These are phyloP conservation scores for Nicotiana paniculata DNA, from an alignment of 257 asterid species.

Conservation along the genomic window DNA sequence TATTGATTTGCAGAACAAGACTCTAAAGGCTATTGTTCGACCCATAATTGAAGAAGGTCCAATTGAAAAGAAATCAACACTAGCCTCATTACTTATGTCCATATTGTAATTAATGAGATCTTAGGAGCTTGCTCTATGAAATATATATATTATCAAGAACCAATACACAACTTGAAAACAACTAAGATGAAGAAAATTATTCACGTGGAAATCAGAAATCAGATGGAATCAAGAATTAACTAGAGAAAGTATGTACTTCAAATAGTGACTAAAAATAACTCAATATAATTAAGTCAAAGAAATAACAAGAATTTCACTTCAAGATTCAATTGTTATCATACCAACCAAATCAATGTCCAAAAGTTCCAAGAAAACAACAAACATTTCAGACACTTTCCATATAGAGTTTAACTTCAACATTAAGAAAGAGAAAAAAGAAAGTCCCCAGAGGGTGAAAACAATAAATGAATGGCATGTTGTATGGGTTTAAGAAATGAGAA, in stretches of 20 bases:
- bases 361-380: conserved; percentile 5
- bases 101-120: conserved; percentile 21
- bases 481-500: not conserved
- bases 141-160: not conserved
- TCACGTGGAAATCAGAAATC: not conserved
- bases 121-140: not conserved
- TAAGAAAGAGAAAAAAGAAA: too few relatives aligned
- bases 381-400: not conserved
- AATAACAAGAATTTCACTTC: not conserved
- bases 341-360: conserved; percentile 4
- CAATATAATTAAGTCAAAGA: not conserved
- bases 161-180: not conserved
- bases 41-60: conserved; percentile 72
- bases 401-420: too few relatives aligned
- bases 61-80: conserved; percentile 55
- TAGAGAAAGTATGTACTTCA: not conserved
- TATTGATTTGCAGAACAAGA: conserved; percentile 57
- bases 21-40: conserved; percentile 60
- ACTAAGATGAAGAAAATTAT: not conserved
- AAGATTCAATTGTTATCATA: conserved; percentile 11
- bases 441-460: not conserved
- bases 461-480: not conserved
- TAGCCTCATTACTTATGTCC: conserved; percentile 82
- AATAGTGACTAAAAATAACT: too few relatives aligned
- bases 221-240: not conserved